Base-by-base conservation (phyloP, 371 early-diverging fungal genomes). In the Dinochytrium kinnereticum region DNA sequence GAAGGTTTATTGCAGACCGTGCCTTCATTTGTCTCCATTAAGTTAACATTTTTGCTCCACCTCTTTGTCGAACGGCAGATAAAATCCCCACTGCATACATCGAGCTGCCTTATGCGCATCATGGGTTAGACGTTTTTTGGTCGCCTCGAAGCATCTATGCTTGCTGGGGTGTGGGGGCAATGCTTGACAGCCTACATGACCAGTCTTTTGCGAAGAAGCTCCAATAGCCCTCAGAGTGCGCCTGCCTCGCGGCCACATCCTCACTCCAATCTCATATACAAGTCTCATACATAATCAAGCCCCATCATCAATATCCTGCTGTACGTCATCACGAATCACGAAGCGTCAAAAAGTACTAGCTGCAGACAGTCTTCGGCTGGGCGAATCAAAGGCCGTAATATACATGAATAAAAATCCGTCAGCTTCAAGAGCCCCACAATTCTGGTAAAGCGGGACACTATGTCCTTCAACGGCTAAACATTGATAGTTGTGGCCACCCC, bases 31-130 rank as follows among this genome's bases (percentile, higher is more conserved):
- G 34, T 55, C 38, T n/a, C 55, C 44, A 15, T 59, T 33, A 7
- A 33, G 28, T 34, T 61, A 2, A 36, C 33, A 15, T 17, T 39
- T 2, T 26, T 34, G 19, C 34, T 21, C 55, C 13, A 33, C 34
- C 36, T 61, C 24, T 7, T 33, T 39, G 19, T 68, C 36, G 50
- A 13, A 26, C 19, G 21, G 70, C 40, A 24, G 51, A 71, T 28
- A 34, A 28, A 7, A 72, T 76, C 19, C 17, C 57, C 1, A 69
- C 59, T 2, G 77, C 68, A 26, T 76, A 72, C 66, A 24, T 72
- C 36, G 77, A 76, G 37, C 36, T 76, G 21, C 77, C 77, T 5
- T n/a, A 39, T n/a, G 67, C 73, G 24, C 72, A 50, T 24, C 77
- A 76, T 34, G 73, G 65, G 7, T 69, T 72, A 26, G 77, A 76